Conservation (phyloP, 441 rosid genomes). For the Pelargonium australe region DNA sequence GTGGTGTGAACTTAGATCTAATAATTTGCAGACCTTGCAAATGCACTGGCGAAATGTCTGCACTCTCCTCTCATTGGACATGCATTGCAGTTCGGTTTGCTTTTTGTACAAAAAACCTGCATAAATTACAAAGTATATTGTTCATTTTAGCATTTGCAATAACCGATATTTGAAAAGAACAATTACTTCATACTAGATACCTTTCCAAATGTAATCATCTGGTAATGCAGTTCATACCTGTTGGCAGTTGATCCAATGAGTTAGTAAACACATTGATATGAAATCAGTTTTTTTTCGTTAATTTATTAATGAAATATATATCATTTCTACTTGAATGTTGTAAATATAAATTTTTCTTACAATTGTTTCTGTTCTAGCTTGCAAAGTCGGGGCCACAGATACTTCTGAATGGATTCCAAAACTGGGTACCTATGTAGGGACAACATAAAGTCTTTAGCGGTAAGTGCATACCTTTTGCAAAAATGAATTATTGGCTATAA, state of each 20-base stretch:
- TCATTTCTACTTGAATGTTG: slow-evolving; percentile 14
- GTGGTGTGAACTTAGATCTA: slow-evolving; percentile 15
- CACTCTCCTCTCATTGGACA: slow-evolving; percentile 99
- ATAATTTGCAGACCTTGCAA: slow-evolving; percentile 62
- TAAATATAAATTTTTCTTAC: slow-evolving; percentile 34
- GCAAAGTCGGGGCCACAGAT: slow-evolving; percentile 98
- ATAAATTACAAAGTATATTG: slow-evolving; percentile 25
- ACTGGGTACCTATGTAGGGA: slow-evolving; percentile 64
- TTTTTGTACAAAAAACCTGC: slow-evolving; percentile 99
- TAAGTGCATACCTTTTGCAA: slow-evolving; percentile 11
- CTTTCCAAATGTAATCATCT: slow-evolving; percentile 98
- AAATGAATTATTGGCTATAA: not conserved
- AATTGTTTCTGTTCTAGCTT: slow-evolving; percentile 81
- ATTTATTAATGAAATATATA: not conserved
- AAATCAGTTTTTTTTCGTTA: slow-evolving; percentile 13
- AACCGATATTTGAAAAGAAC: not conserved
- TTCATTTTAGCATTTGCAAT: slow-evolving; percentile 15
- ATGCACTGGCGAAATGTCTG: slow-evolving; percentile 99
- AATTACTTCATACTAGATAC: slow-evolving; percentile 31
- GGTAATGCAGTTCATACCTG: slow-evolving; percentile 98
- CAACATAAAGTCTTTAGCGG: slow-evolving; percentile 19
- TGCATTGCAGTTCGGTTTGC: slow-evolving; percentile 92
- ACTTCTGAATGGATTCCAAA: slow-evolving; percentile 88
- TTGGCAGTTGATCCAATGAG: slow-evolving; percentile 3
- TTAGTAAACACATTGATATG: slow-evolving; percentile 16